Evolutionary conservation across 768 basidiomycete species (phyloP).

Genomic region (Ramaria sp.): DNA sequence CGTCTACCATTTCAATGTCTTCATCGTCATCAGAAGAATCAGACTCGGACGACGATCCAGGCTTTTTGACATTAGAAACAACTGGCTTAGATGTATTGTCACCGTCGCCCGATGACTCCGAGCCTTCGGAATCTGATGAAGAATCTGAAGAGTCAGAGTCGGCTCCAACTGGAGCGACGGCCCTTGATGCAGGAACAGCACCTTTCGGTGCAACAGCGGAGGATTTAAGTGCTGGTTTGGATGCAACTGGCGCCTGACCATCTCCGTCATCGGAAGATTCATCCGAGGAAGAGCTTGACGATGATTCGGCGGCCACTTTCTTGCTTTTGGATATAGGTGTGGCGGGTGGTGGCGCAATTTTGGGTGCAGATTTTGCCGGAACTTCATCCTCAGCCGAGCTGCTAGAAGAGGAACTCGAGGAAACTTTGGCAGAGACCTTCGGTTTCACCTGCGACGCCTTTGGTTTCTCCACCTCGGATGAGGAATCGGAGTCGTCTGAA

Average conservation of each 20-base stretch:
- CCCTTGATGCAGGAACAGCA: conserved; percentile 18
- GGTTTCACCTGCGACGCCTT: conserved; percentile 37
- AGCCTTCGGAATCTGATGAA: conserved; percentile 9
- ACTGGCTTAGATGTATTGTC: conserved; percentile 17
- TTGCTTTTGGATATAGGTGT: background rate
- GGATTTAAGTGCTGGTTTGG: conserved; percentile 19
- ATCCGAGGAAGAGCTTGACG: conserved; percentile 10
- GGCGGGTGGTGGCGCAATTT: background rate
- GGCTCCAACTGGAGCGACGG: conserved; percentile 13
- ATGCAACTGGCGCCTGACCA: conserved; percentile 9
- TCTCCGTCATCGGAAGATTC: conserved; percentile 2
- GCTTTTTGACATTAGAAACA: conserved; percentile 14
- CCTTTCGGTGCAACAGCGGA: conserved; percentile 29
- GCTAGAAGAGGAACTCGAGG: background rate
- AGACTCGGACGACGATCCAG: conserved; percentile 13
- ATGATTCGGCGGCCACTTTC: conserved; percentile 7
- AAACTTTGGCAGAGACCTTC: background rate
- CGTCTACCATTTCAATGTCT: conserved; percentile 53
- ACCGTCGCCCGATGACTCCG: conserved; percentile 18
- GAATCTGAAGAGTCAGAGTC: conserved; percentile 16
- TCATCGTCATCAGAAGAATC: conserved; percentile 32
- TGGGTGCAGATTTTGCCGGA: background rate
- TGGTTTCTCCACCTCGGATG: conserved; percentile 41
- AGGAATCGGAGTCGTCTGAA: conserved; percentile 12
- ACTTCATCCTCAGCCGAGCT: background rate